Conservation (phyloP, 106 monocot species). For the Dendrobium nobile region DNA sequence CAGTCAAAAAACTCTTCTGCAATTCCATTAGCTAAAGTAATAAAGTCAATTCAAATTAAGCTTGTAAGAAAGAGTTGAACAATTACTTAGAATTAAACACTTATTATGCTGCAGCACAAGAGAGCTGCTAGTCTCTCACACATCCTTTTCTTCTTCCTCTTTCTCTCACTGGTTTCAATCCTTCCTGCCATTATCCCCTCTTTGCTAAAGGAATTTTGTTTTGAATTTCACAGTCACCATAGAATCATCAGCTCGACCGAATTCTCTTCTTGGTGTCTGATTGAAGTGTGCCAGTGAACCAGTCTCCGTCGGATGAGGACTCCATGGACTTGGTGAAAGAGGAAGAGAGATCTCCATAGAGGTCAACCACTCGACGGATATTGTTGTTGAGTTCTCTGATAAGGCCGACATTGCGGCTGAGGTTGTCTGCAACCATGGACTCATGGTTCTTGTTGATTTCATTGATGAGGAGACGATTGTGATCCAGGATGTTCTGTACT, state of each 20-base stretch:
- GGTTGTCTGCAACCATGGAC: conserved; percentile 10
- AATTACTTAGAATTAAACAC: neutral
- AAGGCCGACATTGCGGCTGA: conserved; percentile 17
- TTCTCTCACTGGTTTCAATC: neutral
- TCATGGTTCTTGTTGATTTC: conserved; percentile 26
- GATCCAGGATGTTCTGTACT: conserved; percentile 18
- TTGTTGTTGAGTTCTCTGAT: conserved; percentile 28
- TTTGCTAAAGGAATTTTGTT: neutral
- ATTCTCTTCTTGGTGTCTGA: conserved; percentile 14
- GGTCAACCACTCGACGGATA: conserved; percentile 15
- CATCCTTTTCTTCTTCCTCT: neutral
- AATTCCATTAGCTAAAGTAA: neutral
- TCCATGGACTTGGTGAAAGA: conserved; percentile 18
- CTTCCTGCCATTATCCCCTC: neutral
- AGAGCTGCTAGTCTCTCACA: neutral
- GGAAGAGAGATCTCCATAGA: conserved; percentile 16
- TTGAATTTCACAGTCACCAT: neutral
- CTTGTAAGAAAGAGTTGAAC: neutral
- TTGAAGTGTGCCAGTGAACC: neutral
- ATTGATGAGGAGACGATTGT: conserved; percentile 16
- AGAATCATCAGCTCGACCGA: neutral
- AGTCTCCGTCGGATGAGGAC: conserved; percentile 9
- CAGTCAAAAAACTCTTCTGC: neutral
- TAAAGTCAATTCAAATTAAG: neutral
- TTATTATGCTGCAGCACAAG: neutral